These are phyloP conservation scores for Epichloe elymi DNA, from an alignment of 2,329 filamentous ascomycete species.

Conservation along the genomic window DNA sequence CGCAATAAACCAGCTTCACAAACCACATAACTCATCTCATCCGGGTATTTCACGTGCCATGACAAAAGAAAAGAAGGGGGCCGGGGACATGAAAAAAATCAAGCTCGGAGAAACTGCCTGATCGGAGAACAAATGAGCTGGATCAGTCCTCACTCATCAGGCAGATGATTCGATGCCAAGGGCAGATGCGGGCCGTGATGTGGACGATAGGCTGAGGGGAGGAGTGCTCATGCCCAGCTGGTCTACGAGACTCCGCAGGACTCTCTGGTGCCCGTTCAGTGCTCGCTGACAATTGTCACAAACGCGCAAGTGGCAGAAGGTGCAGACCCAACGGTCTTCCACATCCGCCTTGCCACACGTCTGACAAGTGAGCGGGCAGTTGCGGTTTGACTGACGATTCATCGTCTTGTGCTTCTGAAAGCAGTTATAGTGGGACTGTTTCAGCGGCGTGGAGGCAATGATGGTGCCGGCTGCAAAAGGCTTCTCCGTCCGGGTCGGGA, in stretches of 20 bases:
- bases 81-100: background rate
- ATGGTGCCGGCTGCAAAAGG: slow-evolving; percentile 22
- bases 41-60: background rate
- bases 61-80: no score
- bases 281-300: slow-evolving; percentile 33
- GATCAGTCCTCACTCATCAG: background rate
- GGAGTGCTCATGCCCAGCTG: slow-evolving; percentile 10
- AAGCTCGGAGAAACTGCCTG: background rate
- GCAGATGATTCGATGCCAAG: slow-evolving; percentile 5
- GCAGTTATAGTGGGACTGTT: slow-evolving; percentile 32
- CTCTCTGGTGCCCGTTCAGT: slow-evolving; percentile 27
- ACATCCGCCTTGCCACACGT: slow-evolving; percentile 34
- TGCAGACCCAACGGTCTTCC: slow-evolving; percentile 33
- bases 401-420: slow-evolving; percentile 34
- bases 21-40: background rate
- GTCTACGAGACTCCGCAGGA: slow-evolving; percentile 30
- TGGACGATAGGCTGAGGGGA: slow-evolving; percentile 10
- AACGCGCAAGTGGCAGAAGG: slow-evolving; percentile 38
- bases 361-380: slow-evolving; percentile 41
- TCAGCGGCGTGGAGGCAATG: slow-evolving; percentile 29
- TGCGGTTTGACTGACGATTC: slow-evolving; percentile 32
- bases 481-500: slow-evolving; percentile 21
- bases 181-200: slow-evolving; percentile 11
- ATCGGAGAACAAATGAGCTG: no score
- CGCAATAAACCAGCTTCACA: background rate